These are phyloP conservation scores for Aspergillus ochraceoroseus DNA, from an alignment of 2,329 filamentous ascomycete genomes.

Conservation along the genomic window DNA sequence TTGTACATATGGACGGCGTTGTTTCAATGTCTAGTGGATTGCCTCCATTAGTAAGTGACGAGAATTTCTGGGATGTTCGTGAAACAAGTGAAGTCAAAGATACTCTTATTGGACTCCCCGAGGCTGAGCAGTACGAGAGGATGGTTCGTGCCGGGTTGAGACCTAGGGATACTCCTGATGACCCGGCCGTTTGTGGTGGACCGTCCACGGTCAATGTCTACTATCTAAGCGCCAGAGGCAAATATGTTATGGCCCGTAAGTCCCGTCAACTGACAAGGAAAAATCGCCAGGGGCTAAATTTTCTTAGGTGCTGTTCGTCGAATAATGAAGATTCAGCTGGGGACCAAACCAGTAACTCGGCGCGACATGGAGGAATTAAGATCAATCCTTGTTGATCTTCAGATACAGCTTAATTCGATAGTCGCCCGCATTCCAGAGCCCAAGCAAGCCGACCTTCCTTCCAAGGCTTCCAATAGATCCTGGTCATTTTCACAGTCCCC, in stretches of 20 bases:
- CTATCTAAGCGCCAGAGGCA: slow-evolving; percentile 43
- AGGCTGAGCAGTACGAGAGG: slow-evolving; percentile 37
- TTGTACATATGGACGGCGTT: slow-evolving; percentile 47
- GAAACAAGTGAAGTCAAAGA: slow-evolving; percentile 48
- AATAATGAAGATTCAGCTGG: slow-evolving; percentile 44
- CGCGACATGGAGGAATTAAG: slow-evolving; percentile 45
- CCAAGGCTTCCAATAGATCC: slow-evolving; percentile 21
- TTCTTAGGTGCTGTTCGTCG: slow-evolving; percentile 39
- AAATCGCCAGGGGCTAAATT: not conserved
- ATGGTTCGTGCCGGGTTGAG: slow-evolving; percentile 32
- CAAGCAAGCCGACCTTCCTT: slow-evolving; percentile 21
- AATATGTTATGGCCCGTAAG: slow-evolving; percentile 45
- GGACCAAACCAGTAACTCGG: slow-evolving; percentile 42
- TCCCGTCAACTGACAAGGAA: slow-evolving; percentile 1
- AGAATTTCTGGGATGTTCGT: slow-evolving; percentile 48
- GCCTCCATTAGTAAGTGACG: slow-evolving; percentile 45
- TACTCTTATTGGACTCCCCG: slow-evolving; percentile 37
- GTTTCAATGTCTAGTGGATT: slow-evolving; percentile 49
- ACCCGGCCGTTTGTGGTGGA: slow-evolving; percentile 39
- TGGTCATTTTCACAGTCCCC: slow-evolving; percentile 30
- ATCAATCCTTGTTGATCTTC: slow-evolving; percentile 40
- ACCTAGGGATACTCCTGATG: slow-evolving; percentile 40
- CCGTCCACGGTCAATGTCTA: slow-evolving; percentile 43
- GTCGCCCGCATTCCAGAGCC: slow-evolving; percentile 42
- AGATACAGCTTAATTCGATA: slow-evolving; percentile 41